Base-by-base conservation (phyloP, 2,329 filamentous ascomycete genomes). In the Sclerotinia spermophila region DNA sequence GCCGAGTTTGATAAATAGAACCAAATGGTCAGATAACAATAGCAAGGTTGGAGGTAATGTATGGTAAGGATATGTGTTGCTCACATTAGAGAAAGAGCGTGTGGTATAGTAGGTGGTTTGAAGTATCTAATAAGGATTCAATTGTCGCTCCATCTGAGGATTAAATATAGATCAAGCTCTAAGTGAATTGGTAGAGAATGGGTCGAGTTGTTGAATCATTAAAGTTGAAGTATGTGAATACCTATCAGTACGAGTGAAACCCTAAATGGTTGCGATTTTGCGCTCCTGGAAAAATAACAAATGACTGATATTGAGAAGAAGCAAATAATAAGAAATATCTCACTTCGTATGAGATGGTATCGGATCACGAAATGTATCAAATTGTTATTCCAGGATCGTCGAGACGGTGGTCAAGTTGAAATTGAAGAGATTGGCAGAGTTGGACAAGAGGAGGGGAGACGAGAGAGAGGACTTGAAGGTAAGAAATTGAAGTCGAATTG, bases 151-250 rank as follows among this genome's bases (percentile, higher is more conserved):
- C 17, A 21, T 66, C 35, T 17, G 35, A 21, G 15, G 2, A 53
- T 30, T 24, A 21, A 53, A 15, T 5, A 27, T 21, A 40, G 35
- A 66, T 53, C 45, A 45, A 66, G 38, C 17, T 30, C 19, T 24
- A 8, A 66, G 62, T 66, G 62, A 66, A 66, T 66, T 53, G 45
- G 21, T 24, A 59, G 24, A 59, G 24, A 40, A 66, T 66, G 62
- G 62, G 62, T 19, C 35, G 62, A 66, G 62, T 13, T 40, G 15
- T 42, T 40, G 45, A 53, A 15, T 27, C 21, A 24, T 53, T 42
- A 24, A 53, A 30, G 62, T 17, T 40, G 24, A 40, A 55, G 44
- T 40, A 48, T 53, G 48, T 53, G 17, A 64, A 38, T 5, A 17
- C 56, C 35, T 60, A 33, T 24, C 38, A 5, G 10, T 7, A 65